Evolutionary conservation across 345 rosid species (phyloP), one percentile per base, ranked within the genome.

Genomic region (Citrus trifoliata): DNA sequence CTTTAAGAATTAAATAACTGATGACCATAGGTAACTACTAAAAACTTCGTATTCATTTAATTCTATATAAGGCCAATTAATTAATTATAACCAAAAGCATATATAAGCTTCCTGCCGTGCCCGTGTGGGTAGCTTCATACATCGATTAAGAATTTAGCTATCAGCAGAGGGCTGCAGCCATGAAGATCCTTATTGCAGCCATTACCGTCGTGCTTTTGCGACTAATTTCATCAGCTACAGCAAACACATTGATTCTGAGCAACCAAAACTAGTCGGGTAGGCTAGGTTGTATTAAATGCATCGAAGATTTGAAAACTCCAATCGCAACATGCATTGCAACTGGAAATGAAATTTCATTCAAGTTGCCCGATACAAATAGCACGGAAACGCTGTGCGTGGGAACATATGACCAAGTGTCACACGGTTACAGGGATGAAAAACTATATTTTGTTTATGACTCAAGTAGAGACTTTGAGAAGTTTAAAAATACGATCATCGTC

Each of bases 381-480:
- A 75, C 75, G 63, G n/a, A 30, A 4, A 68, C 28, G 4, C 35
- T 63, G 10, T 80, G 73, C 21, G 75, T 71, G 35, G 76, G 76
- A 72, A 80, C 56, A 37, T 73, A 37, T 38, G 67, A 68, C 38
- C 2, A 13, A 25, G 33, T 24, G 35, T 33, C 68, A 13, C 79
- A 42, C 22, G 79, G 37, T 28, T 4, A 27, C n/a, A 62, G 32
- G 28, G 63, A 70, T 21, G 66, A 69, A 4, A 56, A 42, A 25
- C 74, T 22, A 51, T 77, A 80, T 37, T 67, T 27, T 37, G 42
- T 69, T 18, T 77, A 76, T 48, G 40, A 76, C 68, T 76, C 78
- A 27, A 30, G 40, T 30, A 64, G 70, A 51, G 81, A 73, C 55
- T 35, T 24, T 25, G 59, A 70, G 58, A 58, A 77, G 9, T 80